Base-by-base conservation (phyloP, 257 asterid genomes). In the Solanum lignicaule region DNA sequence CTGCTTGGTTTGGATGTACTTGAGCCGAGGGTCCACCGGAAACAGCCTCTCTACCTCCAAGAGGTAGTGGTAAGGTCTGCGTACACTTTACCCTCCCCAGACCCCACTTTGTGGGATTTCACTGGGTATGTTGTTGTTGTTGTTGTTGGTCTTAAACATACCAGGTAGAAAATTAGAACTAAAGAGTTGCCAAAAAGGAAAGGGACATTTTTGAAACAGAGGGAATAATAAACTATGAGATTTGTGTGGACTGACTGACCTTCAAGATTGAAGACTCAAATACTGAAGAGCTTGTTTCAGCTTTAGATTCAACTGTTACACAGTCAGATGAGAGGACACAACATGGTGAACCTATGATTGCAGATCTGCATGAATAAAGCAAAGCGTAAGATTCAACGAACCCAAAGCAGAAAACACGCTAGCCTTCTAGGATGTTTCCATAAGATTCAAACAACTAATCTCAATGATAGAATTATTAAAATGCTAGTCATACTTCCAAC, bases 361-460 rank as follows among this genome's bases (percentile, higher is more conserved):
- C 87, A 43, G 98, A 94, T 90, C 98, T 95, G 94, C 88, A 90
- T 73, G 84, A 52, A 91, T 31, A 35, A 88, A 87, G 74, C 12
- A 20, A 29, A 79, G 58, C 15, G 36, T 73, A 27, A 78, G 74
- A 83, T 69, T 87, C 74, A 55, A 18, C 9, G 65, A 55, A 55
- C 18, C 29, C 35, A 27, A 81, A 21, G 38, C 66, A 9, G 39
- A 46, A 46, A 29, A 10, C 20, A 81, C 10, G 21, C 7, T 75
- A 16, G 29, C 29, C 29, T 32, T 33, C 25, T 33, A 72, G 43
- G 43, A 33, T 73, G 82, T 35, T 20, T 73, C 82, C 82, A 73
- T 73, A 35, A 73, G 46, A 73, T 33, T 35, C 82, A 33, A 72
- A 73, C 46, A 20, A 33, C 82, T 73, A 35, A 73, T 35, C 16